Evolutionary conservation across 345 rosid genomes (phyloP).

Genomic region (Eucalyptus cloeziana): DNA sequence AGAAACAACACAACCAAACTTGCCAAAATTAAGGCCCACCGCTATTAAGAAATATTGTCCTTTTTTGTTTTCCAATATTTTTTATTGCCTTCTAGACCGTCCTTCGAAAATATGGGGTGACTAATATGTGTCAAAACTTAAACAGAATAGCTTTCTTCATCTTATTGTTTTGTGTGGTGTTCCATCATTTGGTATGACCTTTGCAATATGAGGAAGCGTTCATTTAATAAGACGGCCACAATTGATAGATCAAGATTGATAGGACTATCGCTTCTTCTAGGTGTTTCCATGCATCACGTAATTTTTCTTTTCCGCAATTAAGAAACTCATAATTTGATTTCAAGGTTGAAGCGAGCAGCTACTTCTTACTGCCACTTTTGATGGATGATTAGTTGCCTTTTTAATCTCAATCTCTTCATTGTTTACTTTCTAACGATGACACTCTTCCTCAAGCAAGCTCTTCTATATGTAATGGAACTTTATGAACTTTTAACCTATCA

Average conservation of each 20-base stretch:
- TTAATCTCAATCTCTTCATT: neutral
- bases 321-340: too few relatives aligned
- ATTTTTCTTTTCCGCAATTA: too few relatives aligned
- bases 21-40: neutral
- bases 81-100: neutral
- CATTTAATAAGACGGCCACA: neutral
- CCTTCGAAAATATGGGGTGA: neutral
- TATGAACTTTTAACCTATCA: neutral
- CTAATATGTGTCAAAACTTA: too few relatives aligned
- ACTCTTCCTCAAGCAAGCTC: neutral
- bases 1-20: neutral
- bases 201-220: neutral
- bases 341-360: too few relatives aligned
- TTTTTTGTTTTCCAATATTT: too few relatives aligned
- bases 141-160: neutral
- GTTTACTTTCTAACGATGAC: too few relatives aligned
- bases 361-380: too few relatives aligned
- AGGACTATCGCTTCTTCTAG: fast-evolving
- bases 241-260: fast-evolving
- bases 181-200: neutral
- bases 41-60: neutral
- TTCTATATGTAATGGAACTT: neutral
- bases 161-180: neutral
- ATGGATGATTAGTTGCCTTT: neutral
- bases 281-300: fast-evolving